phyloP scores from a whole-genome alignment of 2,329 filamentous ascomycete species.

The Cytospora chrysosperma region DNA sequence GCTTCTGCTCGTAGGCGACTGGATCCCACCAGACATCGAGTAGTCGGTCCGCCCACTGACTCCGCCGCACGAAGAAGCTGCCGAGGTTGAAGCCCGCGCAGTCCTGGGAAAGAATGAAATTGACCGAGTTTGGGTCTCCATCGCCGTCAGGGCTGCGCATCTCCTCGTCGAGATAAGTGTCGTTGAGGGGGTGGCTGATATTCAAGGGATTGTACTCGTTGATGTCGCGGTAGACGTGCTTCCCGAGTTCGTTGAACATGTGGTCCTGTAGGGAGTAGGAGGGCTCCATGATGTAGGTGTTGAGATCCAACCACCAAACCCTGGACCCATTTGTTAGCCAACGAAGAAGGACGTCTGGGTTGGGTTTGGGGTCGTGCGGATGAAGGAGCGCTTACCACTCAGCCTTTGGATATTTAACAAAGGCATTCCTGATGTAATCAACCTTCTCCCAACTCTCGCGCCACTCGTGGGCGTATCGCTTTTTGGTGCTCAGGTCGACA shows the following conservation, averaged over 20 bases:
- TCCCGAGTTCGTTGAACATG: conserved; percentile 77
- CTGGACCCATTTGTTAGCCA: conserved; percentile 47
- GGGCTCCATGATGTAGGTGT: conserved; percentile 98
- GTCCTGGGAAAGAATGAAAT: conserved; percentile 87
- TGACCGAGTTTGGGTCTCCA: conserved; percentile 73
- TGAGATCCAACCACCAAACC: conserved; percentile 99
- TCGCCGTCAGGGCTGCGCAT: conserved; percentile 75
- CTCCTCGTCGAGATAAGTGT: conserved; percentile 72
- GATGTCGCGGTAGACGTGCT: conserved; percentile 87
- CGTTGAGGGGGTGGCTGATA: conserved; percentile 77
- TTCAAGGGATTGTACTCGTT: conserved; percentile 95
- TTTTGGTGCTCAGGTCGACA: conserved; percentile 98
- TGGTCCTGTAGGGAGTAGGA: conserved; percentile 85
- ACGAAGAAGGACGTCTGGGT: neutral
- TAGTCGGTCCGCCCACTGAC: conserved; percentile 84
- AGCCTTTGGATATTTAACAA: conserved; percentile 91
- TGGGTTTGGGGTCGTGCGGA: neutral
- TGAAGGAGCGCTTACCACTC: conserved; percentile 70
- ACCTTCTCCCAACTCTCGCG: conserved; percentile 99
- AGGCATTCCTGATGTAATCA: conserved; percentile 81
- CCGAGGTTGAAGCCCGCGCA: conserved; percentile 95
- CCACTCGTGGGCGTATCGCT: conserved; percentile 98
- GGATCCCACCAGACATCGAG: conserved; percentile 99
- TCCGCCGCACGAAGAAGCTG: conserved; percentile 87
- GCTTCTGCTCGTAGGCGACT: conserved; percentile 94